Base-by-base conservation (phyloP, 2,329 filamentous ascomycete species). In the Raffaelea deltoideospora region DNA sequence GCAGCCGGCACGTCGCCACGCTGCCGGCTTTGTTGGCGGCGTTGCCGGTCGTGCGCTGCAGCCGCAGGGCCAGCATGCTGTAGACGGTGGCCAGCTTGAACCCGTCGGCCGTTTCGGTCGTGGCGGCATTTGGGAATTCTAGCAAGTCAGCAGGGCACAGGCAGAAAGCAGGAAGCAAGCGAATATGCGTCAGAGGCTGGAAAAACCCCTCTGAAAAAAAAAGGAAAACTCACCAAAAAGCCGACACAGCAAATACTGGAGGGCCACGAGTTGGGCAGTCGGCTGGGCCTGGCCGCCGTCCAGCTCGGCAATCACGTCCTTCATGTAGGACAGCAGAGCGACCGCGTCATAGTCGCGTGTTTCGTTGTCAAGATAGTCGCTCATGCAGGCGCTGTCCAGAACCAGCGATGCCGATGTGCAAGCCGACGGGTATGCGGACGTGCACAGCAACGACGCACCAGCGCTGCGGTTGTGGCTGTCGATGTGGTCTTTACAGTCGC, bases 61-160 rank as follows among this genome's bases (percentile, higher is more conserved):
- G 53, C 11, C 47, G 49, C 9, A 44, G 41, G 35, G 50, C 49
- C 36, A 71, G 47, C 17, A 56, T 52, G 45, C 57, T 59, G 44
- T 69, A 63, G 10, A 58, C 53, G 11, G 51, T 49, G 9, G 59
- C 52, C 9, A 69, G 47, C 30, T 57, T 56, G 37, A 60, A 61
- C 3, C 30, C 40, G 33, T 29, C 28, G 6, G 32, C 20, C 2
- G 41, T 39, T 26, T 37, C 35, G 14, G 35, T 30, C 5, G 30
- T 17, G 10, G 38, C 32, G 3, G 21, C 36, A 3, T 23, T 27
- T 4, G 19, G 24, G 37, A 32, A 29, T 33, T 27, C 37, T 18
- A 37, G 5, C 30, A 10, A 39, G 21, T 22, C 24, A 17, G 13
- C 26, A 28, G 9, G n/a, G 9, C 8, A n/a, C n/a, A n/a, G n/a